Conservation (phyloP, 75 land plant species). For the Picea sitchensis region DNA sequence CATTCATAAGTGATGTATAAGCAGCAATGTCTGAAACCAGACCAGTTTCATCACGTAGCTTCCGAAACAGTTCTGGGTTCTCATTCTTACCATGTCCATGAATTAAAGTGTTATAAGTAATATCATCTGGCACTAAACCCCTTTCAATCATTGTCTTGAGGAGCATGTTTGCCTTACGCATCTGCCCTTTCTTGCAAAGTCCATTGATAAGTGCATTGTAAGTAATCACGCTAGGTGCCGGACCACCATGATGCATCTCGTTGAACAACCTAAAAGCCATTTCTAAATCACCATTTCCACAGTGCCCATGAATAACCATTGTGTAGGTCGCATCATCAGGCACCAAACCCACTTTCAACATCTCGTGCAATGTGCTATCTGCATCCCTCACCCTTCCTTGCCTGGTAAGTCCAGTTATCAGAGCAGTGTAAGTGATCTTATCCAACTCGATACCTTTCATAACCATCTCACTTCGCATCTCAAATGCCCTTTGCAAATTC, state of each 20-base stretch:
- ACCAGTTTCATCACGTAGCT: constrained; percentile 37
- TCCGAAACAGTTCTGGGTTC: constrained; percentile 14
- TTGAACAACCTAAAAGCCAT: too few relatives aligned
- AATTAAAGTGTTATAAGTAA: too few relatives aligned
- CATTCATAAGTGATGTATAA: constrained; percentile 33
- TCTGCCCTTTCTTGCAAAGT: too few relatives aligned
- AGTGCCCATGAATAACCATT: constrained; percentile 45
- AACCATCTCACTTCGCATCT: constrained; percentile 52
- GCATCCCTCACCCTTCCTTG: constrained; percentile 50
- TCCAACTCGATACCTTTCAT: constrained; percentile 60
- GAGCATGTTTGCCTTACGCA: constrained; percentile 52
- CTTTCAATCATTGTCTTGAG: constrained; percentile 57
- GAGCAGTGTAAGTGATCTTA: constrained; percentile 66
- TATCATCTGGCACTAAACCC: constrained; percentile 20
- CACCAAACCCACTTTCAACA: constrained; percentile 36
- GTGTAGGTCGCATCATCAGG: constrained; percentile 67
- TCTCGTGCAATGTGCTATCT: constrained; percentile 39
- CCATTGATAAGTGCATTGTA: too few relatives aligned
- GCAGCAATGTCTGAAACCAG: constrained; percentile 42
- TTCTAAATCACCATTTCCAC: too few relatives aligned
- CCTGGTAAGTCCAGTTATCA: constrained; percentile 60
- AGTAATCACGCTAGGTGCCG: too few relatives aligned
- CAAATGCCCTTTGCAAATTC: constrained; percentile 36
- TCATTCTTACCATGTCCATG: not conserved
- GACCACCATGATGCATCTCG: too few relatives aligned